These are phyloP conservation scores for Fonsecaea multimorphosa DNA, from an alignment of 2,329 filamentous ascomycete genomes.

Conservation along the genomic window DNA sequence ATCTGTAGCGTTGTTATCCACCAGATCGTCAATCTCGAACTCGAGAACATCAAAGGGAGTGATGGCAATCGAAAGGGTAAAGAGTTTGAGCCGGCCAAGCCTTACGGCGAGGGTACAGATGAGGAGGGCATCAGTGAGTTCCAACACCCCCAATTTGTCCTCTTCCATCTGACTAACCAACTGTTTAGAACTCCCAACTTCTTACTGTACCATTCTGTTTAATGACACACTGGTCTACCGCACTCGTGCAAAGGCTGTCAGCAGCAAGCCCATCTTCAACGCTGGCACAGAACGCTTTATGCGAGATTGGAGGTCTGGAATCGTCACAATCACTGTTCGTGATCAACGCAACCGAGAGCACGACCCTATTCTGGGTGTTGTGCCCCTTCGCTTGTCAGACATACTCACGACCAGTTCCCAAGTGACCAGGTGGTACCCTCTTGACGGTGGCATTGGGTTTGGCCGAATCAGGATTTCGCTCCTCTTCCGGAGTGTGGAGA, in stretches of 20 bases:
- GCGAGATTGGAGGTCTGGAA: conserved; percentile 86
- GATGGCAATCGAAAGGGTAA: conserved; percentile 78
- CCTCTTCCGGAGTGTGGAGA: conserved; percentile 87
- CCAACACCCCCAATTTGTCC: background rate
- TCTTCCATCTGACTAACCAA: conserved; percentile 10
- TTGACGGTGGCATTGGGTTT: conserved; percentile 92
- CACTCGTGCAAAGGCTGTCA: conserved; percentile 92
- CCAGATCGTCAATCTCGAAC: conserved; percentile 91
- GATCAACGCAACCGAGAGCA: conserved; percentile 90
- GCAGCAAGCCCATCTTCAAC: conserved; percentile 95
- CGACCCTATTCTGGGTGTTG: conserved; percentile 90
- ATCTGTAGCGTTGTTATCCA: conserved; percentile 86
- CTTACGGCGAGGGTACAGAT: conserved; percentile 83
- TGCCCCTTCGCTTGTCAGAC: conserved; percentile 85
- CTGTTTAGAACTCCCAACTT: conserved; percentile 71
- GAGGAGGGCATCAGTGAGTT: conserved; percentile 69
- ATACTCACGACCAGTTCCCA: conserved; percentile 88
- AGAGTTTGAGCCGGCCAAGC: conserved; percentile 87
- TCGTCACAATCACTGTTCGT: conserved; percentile 86
- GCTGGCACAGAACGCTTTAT: conserved; percentile 92
- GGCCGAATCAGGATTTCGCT: conserved; percentile 87
- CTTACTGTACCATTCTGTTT: conserved; percentile 81
- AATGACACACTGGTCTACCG: conserved; percentile 70
- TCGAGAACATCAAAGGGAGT: conserved; percentile 89
- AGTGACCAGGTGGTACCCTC: conserved; percentile 90